Percentiles rank a stretch among this genome's conserved stretches.
Evolutionary conservation across 257 asterid species (phyloP).

Genomic region (Agastache rugosa): DNA sequence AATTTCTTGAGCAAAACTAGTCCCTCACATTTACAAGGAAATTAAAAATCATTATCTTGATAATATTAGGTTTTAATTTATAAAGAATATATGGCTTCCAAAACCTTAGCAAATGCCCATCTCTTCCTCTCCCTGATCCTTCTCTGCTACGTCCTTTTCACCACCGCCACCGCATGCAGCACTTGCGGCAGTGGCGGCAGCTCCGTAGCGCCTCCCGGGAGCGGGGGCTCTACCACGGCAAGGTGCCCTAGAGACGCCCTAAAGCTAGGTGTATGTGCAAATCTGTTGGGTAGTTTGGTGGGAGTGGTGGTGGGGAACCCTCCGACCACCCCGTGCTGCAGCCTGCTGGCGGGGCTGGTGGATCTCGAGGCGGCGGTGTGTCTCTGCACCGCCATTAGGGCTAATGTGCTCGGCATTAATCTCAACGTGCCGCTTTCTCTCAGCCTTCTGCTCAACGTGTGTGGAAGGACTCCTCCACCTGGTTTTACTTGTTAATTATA

Average conservation of each 20-base stretch:
- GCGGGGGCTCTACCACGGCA: background rate
- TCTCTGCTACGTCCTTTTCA: constrained; percentile 29
- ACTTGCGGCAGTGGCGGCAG: background rate
- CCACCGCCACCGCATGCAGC: constrained; percentile 1
- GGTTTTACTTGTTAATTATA: constrained; percentile 40
- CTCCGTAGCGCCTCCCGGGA: background rate
- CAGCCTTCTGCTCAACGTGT: constrained; percentile 34
- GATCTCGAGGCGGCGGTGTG: constrained; percentile 37
- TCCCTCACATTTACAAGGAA: too few relatives aligned
- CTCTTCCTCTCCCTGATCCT: constrained; percentile 34
- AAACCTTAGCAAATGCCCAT: background rate
- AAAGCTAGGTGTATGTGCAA: constrained; percentile 45
- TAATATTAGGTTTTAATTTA: too few relatives aligned
- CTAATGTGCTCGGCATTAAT: background rate
- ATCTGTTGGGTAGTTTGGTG: constrained; percentile 31
- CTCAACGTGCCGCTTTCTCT: background rate
- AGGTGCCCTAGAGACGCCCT: constrained; percentile 42
- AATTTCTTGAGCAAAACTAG: too few relatives aligned
- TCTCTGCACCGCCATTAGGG: background rate
- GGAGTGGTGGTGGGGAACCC: constrained; percentile 38
- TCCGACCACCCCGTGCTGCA: constrained; percentile 41
- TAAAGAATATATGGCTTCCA: constrained; percentile 35
- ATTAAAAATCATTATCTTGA: too few relatives aligned
- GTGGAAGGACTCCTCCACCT: constrained; percentile 25
- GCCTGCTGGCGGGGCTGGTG: constrained; percentile 35